Evolutionary conservation across 208 protist species (phyloP).

Genomic region (Trichomonas vaginalis): DNA sequence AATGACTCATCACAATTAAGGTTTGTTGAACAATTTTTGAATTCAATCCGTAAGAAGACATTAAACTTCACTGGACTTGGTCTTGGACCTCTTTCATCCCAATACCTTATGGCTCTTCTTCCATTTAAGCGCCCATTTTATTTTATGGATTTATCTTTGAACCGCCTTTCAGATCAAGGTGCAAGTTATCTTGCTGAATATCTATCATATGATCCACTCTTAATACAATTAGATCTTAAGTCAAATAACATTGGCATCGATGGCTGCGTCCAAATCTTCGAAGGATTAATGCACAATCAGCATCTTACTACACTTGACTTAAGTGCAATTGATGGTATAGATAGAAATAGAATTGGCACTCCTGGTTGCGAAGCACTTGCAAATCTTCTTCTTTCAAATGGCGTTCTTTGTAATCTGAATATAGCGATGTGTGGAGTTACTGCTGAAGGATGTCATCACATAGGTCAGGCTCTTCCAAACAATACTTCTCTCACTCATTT

Average conservation of each 20-base stretch:
- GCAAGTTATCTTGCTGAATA: neutral
- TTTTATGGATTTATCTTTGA: neutral
- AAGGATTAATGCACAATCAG: neutral
- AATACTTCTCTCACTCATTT: neutral
- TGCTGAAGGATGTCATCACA: neutral
- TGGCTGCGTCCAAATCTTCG: neutral
- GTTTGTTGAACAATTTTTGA: constrained; percentile 10
- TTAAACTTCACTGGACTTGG: neutral
- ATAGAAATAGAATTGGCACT: neutral
- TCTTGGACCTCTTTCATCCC: neutral
- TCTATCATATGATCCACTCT: neutral
- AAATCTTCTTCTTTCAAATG: neutral
- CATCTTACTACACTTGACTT: neutral
- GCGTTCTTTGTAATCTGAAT: neutral
- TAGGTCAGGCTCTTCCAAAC: neutral
- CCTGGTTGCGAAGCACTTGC: neutral
- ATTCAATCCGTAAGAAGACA: neutral
- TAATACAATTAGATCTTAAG: neutral
- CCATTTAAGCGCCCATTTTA: neutral
- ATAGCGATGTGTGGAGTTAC: neutral
- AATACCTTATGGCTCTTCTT: neutral
- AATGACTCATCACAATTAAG: neutral
- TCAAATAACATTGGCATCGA: neutral
- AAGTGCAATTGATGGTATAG: neutral
- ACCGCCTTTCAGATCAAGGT: neutral